Conservation (phyloP, 208 protist species). For the Wallacemonas sp. region DNA sequence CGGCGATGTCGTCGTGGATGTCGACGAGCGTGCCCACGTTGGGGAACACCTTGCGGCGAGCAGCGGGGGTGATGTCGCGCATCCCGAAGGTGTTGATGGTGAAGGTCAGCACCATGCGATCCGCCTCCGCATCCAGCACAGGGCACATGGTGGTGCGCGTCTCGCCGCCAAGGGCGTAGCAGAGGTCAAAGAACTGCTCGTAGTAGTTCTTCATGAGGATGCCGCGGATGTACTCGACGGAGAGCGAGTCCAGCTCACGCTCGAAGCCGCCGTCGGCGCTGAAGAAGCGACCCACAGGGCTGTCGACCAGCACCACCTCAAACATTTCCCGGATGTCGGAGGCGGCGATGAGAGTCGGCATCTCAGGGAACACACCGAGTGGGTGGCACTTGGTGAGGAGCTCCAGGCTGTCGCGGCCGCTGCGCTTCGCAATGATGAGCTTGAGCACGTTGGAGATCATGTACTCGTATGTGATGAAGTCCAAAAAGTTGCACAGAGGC, state of each 20-base stretch:
- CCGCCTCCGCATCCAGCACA: conserved; percentile 95
- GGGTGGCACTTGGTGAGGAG: conserved; percentile 98
- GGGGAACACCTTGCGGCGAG: conserved; percentile 85
- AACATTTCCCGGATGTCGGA: conserved; percentile 95
- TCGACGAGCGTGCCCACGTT: conserved; percentile 89
- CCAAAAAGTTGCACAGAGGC: conserved; percentile 96
- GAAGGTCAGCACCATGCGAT: conserved; percentile 97
- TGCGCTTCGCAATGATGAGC: conserved; percentile 88
- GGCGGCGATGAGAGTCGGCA: conserved; percentile 93
- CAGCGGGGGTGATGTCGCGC: conserved; percentile 73
- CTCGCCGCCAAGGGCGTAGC: conserved; percentile 81
- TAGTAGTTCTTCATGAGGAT: conserved; percentile 98
- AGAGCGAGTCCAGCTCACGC: conserved; percentile 89
- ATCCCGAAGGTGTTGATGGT: conserved; percentile 98
- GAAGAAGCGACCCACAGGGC: conserved; percentile 93
- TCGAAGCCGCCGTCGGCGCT: conserved; percentile 75
- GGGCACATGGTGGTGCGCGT: conserved; percentile 92
- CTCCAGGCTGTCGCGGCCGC: conserved; percentile 78
- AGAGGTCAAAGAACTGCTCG: conserved; percentile 98
- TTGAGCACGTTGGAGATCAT: conserved; percentile 97
- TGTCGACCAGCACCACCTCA: conserved; percentile 97
- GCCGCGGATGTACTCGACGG: conserved; percentile 98
- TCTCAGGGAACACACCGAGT: conserved; percentile 96
- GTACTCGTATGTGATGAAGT: conserved; percentile 99
- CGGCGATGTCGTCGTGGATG: conserved; percentile 87